Percentiles rank a stretch among this genome's conserved stretches.
Conservation (phyloP, 352 stramenopile genomes). For the Aphanomyces euteiches region DNA sequence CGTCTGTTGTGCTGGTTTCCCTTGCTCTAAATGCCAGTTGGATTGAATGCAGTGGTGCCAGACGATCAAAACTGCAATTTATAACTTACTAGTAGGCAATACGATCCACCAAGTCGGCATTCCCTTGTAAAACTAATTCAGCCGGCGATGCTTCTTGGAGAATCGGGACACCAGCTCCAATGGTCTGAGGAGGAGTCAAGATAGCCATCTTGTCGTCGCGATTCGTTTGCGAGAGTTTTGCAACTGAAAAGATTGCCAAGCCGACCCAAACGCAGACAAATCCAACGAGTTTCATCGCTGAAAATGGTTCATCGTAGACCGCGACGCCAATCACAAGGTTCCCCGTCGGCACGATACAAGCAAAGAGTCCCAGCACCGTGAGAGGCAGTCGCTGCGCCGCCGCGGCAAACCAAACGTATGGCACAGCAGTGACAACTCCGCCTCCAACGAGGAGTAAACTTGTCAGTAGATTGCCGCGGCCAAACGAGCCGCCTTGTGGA, state of each 20-base stretch:
- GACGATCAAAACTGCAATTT: too few relatives aligned
- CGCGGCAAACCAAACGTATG: not conserved
- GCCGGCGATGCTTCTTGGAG: too few relatives aligned
- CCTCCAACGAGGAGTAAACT: constrained; percentile 3
- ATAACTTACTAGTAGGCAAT: too few relatives aligned
- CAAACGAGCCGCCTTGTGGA: not conserved
- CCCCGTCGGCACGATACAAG: not conserved
- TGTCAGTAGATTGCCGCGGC: not conserved
- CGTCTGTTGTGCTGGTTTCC: too few relatives aligned
- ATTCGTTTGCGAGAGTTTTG: not conserved
- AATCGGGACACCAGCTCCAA: too few relatives aligned
- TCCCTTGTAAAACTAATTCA: too few relatives aligned
- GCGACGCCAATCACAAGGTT: constrained; percentile 12
- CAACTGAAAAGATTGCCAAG: not conserved
- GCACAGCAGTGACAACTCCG: not conserved
- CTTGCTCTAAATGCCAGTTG: too few relatives aligned
- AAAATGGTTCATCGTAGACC: constrained; percentile 21
- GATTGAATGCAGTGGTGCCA: too few relatives aligned
- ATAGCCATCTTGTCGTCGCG: too few relatives aligned
- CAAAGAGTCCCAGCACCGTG: constrained; percentile 5
- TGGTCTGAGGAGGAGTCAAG: too few relatives aligned
- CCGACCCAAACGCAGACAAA: constrained; percentile 10
- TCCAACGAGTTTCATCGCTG: not conserved
- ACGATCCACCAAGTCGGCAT: too few relatives aligned
- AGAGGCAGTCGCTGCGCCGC: constrained; percentile 2